Base-by-base conservation (phyloP, 208 protist genomes). In the Angomonas desouzai region DNA sequence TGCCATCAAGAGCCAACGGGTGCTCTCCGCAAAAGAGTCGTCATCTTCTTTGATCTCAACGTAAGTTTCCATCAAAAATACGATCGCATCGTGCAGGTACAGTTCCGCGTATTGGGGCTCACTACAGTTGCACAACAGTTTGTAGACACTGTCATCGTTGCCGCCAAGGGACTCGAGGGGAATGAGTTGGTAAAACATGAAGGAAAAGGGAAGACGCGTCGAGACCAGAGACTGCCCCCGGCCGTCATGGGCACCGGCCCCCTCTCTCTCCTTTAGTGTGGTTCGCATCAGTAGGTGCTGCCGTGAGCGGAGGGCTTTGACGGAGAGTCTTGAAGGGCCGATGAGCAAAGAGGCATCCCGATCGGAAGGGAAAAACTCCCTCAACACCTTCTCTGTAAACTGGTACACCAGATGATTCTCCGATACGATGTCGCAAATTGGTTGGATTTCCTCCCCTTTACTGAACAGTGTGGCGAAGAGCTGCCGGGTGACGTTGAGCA, bases 181-280 rank as follows among this genome's bases (percentile, higher is more conserved):
- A 23, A 51, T 3, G 6, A 51, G 45, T 51, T 51, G 45, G 20
- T 51, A 51, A 51, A 51, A 27, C 45, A 51, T 51, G 45, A 51
- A 51, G 18, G 45, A 51, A 51, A 51, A 51, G 6, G 45, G 45
- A 9, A 51, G 45, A 16, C 20, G 45, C 18, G 45, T 23, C 9
- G 45, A 9, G 6, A 51, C 20, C 9, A 51, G 45, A 16, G 36
- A 40, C 9, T 40, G 36, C 9, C n/a, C n/a, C n/a, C n/a, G n/a
- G n/a, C n/a, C n/a, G n/a, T n/a, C n/a, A n/a, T n/a, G n/a, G n/a
- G n/a, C n/a, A n/a, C n/a, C n/a, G n/a, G n/a, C n/a, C n/a, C n/a
- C n/a, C 36, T 6, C 36, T 22, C 45, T 4, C 45, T 51, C n/a
- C n/a, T 51, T 23, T 13, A 22, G 45, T 3, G 45, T 9, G 45